Percentiles rank a stretch among this genome's conserved stretches.
phyloP scores from a whole-genome alignment of 768 basidiomycete genomes.

The Punctularia strigosozonata region DNA sequence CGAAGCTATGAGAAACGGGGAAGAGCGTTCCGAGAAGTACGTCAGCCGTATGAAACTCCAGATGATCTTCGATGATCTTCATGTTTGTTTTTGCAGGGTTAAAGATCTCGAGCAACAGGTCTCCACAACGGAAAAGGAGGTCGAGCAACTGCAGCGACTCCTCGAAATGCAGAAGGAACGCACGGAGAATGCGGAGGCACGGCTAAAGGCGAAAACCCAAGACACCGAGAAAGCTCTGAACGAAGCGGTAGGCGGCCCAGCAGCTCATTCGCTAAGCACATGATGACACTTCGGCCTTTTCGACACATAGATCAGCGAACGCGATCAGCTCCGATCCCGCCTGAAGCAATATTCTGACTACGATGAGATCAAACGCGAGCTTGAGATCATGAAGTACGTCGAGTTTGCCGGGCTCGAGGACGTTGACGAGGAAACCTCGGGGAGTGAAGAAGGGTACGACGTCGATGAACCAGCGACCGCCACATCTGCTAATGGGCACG shows the following conservation, averaged over 20 bases:
- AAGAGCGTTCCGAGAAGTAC: slow-evolving; percentile 58
- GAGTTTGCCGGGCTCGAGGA: slow-evolving; percentile 89
- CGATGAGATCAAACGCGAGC: slow-evolving; percentile 94
- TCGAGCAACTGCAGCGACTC: slow-evolving; percentile 52
- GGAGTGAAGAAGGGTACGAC: no score
- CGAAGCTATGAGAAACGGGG: slow-evolving; percentile 76
- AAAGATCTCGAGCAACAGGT: slow-evolving; percentile 65
- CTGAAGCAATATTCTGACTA: slow-evolving; percentile 76
- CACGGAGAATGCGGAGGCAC: slow-evolving; percentile 34
- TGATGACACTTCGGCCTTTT: no score
- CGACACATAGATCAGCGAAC: slow-evolving; percentile 58
- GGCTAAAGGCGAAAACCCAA: slow-evolving; percentile 38
- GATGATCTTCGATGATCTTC: slow-evolving; percentile 1
- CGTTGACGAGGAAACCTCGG: slow-evolving; percentile 54
- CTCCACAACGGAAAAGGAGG: slow-evolving; percentile 65
- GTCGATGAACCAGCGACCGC: no score
- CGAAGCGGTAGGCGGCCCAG: no score
- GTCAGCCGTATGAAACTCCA: slow-evolving; percentile 12
- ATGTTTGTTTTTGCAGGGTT: slow-evolving; percentile 32
- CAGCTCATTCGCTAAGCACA: no score
- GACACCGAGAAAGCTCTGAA: slow-evolving; percentile 50
- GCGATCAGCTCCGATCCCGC: slow-evolving; percentile 54
- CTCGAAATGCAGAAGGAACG: slow-evolving; percentile 49
- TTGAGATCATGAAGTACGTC: slow-evolving; percentile 99
- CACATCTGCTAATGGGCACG: no score